Evolutionary conservation across 2,329 filamentous ascomycete species (phyloP).

Genomic region (Penicillium sp.): DNA sequence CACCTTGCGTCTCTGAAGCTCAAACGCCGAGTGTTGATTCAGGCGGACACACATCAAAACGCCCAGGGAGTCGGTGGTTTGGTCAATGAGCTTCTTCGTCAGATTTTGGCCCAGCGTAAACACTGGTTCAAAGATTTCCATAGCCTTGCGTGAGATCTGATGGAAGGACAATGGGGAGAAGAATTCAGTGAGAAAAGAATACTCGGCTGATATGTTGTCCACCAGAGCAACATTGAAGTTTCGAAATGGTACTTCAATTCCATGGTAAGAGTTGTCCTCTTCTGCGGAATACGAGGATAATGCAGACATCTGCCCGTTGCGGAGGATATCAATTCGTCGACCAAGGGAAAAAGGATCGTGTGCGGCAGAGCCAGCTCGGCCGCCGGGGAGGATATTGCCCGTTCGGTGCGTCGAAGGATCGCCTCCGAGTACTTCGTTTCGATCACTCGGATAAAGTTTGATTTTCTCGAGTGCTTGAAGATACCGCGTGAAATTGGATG

Average conservation of each 20-base stretch:
- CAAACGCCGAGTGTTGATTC: constrained; percentile 92
- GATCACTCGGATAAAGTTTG: constrained; percentile 77
- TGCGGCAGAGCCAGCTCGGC: constrained; percentile 39
- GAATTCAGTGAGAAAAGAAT: constrained; percentile 87
- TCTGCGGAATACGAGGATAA: constrained; percentile 86
- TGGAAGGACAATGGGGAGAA: constrained; percentile 77
- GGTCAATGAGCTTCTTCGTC: constrained; percentile 71
- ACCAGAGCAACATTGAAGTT: constrained; percentile 92
- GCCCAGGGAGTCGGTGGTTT: constrained; percentile 79
- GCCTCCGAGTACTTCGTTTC: constrained; percentile 75
- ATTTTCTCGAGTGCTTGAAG: constrained; percentile 78
- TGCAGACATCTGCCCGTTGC: constrained; percentile 68
- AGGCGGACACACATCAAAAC: constrained; percentile 86
- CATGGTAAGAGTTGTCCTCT: constrained; percentile 80
- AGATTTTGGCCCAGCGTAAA: constrained; percentile 77
- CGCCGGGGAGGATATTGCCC: constrained; percentile 44
- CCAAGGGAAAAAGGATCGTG: constrained; percentile 90
- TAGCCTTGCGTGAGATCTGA: constrained; percentile 76
- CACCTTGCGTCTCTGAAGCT: constrained; percentile 85
- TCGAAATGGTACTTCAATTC: constrained; percentile 84
- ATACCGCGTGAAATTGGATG: constrained; percentile 87
- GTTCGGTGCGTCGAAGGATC: constrained; percentile 67
- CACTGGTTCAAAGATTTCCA: constrained; percentile 83
- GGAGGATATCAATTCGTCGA: constrained; percentile 77
- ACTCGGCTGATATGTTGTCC: constrained; percentile 92